Percentiles rank a stretch among this genome's conserved stretches.
These are phyloP conservation scores for Clavulina sp. DNA, from an alignment of 768 basidiomycete species.

Conservation along the genomic window DNA sequence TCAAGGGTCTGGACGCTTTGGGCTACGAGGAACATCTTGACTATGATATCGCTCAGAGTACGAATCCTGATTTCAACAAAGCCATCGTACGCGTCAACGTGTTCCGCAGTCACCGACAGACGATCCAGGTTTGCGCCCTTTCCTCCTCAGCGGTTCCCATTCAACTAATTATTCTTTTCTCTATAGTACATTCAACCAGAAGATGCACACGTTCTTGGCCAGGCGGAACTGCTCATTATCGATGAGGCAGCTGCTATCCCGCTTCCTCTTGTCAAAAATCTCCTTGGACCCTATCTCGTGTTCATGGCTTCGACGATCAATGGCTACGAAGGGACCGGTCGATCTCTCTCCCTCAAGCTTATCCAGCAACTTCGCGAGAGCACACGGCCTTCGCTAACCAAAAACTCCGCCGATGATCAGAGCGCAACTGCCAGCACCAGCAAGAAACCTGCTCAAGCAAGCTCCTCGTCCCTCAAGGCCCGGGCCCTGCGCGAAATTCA, in stretches of 20 bases:
- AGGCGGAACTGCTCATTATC: conserved; percentile 93
- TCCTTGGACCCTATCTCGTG: conserved; percentile 87
- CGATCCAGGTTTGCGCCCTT: conserved; percentile 55
- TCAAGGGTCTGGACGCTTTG: conserved; percentile 86
- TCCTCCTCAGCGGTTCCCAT: not conserved
- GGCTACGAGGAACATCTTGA: conserved; percentile 97
- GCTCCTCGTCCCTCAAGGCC: conserved; percentile 30
- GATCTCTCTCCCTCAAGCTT: conserved; percentile 92
- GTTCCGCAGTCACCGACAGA: conserved; percentile 85
- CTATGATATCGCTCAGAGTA: conserved; percentile 89
- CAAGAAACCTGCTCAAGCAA: conserved; percentile 30
- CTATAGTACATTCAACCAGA: conserved; percentile 90
- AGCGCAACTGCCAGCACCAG: conserved; percentile 24
- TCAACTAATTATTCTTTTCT: not conserved
- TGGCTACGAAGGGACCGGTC: conserved; percentile 98
- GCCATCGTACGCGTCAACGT: conserved; percentile 92
- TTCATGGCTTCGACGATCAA: conserved; percentile 99
- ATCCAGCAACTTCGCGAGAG: conserved; percentile 92
- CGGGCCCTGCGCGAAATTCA: conserved; percentile 84
- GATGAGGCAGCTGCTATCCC: conserved; percentile 99
- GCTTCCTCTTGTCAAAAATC: conserved; percentile 82
- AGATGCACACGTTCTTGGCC: conserved; percentile 93
- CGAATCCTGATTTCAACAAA: conserved; percentile 86
- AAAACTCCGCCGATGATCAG: conserved; percentile 30
- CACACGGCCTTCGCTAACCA: conserved; percentile 60